A percentile compares a stretch with the other conserved stretches of the same genome.
Conservation (phyloP, 2,329 filamentous ascomycete species). For the Fusarium sp. region DNA sequence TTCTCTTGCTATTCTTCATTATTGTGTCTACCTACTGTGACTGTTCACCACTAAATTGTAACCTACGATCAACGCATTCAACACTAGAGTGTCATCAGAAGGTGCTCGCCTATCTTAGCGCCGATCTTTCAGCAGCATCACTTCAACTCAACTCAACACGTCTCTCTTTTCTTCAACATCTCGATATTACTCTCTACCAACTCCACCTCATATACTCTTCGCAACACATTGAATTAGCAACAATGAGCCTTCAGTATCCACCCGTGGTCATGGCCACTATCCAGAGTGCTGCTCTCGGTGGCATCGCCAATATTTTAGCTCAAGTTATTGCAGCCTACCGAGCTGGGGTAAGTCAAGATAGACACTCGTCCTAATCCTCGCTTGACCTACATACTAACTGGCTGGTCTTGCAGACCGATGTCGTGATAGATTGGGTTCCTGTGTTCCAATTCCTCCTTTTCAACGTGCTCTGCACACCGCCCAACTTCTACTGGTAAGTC, state of each 20-base stretch:
- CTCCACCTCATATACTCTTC: background rate
- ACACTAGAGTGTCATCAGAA: background rate
- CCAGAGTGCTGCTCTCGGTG: conserved; percentile 73
- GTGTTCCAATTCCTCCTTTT: conserved; percentile 83
- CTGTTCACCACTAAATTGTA: background rate
- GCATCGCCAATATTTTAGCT: conserved; percentile 77
- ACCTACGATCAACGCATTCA: background rate
- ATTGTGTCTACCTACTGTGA: background rate
- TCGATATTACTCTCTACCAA: background rate
- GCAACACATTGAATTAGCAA: background rate
- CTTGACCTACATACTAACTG: background rate
- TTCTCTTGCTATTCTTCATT: background rate
- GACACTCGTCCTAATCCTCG: background rate
- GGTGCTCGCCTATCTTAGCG: conserved; percentile 32
- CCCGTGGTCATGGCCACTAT: conserved; percentile 70
- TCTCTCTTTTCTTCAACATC: background rate
- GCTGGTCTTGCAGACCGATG: conserved; percentile 59
- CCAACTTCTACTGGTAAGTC: conserved; percentile 83
- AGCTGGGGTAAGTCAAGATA: conserved; percentile 60
- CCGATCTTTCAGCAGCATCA: conserved; percentile 14
- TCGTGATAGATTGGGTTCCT: conserved; percentile 72
- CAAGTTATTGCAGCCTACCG: conserved; percentile 75
- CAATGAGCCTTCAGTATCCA: conserved; percentile 49
- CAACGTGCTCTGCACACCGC: conserved; percentile 77
- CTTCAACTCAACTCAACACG: conserved; percentile 13